Evolutionary conservation across 2,329 filamentous ascomycete species (phyloP).

Genomic region (Fusarium veterinarium): DNA sequence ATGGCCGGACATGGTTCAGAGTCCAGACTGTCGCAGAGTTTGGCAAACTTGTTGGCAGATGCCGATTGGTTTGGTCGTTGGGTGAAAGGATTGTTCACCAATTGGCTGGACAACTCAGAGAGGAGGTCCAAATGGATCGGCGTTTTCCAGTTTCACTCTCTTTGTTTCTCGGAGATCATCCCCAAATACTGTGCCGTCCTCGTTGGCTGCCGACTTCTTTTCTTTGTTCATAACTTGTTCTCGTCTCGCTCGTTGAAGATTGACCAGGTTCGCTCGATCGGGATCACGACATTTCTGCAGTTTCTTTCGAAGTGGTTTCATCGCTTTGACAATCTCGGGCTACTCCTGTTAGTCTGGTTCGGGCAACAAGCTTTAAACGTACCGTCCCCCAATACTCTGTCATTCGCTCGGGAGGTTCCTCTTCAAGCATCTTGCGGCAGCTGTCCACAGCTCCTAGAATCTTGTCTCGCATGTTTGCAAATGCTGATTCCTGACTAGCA

Average conservation of each 20-base stretch:
- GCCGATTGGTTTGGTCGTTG: constrained; percentile 18
- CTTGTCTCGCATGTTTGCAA: constrained; percentile 56
- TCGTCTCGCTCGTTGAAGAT: constrained; percentile 72
- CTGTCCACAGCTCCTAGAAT: constrained; percentile 60
- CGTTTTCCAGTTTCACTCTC: constrained; percentile 58
- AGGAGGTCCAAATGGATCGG: constrained; percentile 62
- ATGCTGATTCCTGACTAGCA: constrained; percentile 35
- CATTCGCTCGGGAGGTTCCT: constrained; percentile 67
- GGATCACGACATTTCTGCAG: constrained; percentile 80
- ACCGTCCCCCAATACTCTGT: constrained; percentile 66
- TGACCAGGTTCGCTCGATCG: constrained; percentile 77
- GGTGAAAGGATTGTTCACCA: constrained; percentile 1
- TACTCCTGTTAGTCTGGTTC: constrained; percentile 42
- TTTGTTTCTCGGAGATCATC: constrained; percentile 56
- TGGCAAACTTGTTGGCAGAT: constrained; percentile 16
- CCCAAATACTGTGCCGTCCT: constrained; percentile 62
- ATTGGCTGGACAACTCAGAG: constrained; percentile 46
- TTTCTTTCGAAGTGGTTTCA: constrained; percentile 73
- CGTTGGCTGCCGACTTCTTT: constrained; percentile 54
- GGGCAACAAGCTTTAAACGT: constrained; percentile 35
- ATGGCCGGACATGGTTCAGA: constrained; percentile 15
- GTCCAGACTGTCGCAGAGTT: neutral
- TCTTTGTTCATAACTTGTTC: constrained; percentile 61
- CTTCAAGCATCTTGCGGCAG: constrained; percentile 66
- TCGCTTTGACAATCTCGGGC: constrained; percentile 57